These are phyloP conservation scores for Sistotremastrum niveocremeum DNA, from an alignment of 768 basidiomycete genomes.

Conservation along the genomic window DNA sequence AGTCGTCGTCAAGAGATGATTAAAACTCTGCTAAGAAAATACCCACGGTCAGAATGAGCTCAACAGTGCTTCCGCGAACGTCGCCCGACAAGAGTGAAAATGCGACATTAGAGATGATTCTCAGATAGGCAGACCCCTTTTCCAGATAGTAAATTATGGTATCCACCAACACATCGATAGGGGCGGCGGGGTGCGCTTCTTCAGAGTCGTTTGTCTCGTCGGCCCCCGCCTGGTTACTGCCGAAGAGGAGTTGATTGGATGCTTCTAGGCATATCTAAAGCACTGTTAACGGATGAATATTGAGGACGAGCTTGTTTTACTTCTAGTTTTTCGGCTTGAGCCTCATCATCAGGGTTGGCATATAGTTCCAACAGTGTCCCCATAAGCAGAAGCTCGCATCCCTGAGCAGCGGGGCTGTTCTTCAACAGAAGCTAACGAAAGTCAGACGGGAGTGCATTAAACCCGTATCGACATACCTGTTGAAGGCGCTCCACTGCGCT, in stretches of 20 bases:
- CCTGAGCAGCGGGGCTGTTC: constrained; percentile 27
- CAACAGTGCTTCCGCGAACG: constrained; percentile 56
- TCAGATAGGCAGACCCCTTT: constrained; percentile 65
- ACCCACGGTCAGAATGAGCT: constrained; percentile 71
- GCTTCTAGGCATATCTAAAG: background rate
- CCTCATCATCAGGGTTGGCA: too few species aligned
- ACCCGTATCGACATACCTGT: constrained; percentile 10
- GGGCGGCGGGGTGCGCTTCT: constrained; percentile 31
- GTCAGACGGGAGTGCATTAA: background rate
- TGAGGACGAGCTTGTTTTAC: background rate
- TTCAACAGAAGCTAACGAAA: constrained; percentile 6
- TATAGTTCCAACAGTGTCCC: background rate
- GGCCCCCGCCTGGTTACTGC: constrained; percentile 17
- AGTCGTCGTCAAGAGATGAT: background rate
- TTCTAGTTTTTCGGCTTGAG: constrained; percentile 7
- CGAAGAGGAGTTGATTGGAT: background rate
- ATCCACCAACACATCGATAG: constrained; percentile 80
- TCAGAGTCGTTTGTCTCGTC: constrained; percentile 13
- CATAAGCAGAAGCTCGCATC: constrained; percentile 7
- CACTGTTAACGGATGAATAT: background rate
- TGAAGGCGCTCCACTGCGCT: constrained; percentile 14
- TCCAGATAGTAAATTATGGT: constrained; percentile 85
- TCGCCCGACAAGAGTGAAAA: constrained; percentile 61
- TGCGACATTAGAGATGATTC: constrained; percentile 65
- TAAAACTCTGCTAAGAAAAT: constrained; percentile 1